Evolutionary conservation across 768 basidiomycete genomes (phyloP), one percentile per base, ranked within the genome.

Genomic region (Mycena floridula): DNA sequence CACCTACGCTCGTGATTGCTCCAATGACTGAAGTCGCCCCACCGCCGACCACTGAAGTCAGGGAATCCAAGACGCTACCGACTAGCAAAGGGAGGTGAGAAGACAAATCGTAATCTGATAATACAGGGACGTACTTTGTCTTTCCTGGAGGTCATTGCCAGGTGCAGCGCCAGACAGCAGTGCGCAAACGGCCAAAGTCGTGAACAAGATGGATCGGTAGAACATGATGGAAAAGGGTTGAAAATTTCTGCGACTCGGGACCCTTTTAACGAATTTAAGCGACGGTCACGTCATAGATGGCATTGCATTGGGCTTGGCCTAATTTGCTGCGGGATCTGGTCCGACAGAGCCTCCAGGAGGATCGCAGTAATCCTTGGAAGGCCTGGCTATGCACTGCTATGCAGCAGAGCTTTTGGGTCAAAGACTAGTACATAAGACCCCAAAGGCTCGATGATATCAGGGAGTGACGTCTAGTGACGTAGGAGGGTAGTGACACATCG

Each of bases 41-140:
- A 7, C 32, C 18, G 13, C 32, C 32, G 7, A 18, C 68, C 37
- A 48, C 60, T 18, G 72, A 65, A 11, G 69, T 67, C 16, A 67
- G 40, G 6, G 67, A 65, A 42, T 65, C 53, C 25, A 79, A 51
- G 20, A 66, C 51, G 50, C 64, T 67, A 40, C 49, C 64, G 46
- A 76, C 66, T 66, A 46, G 37, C 45, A 46, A 11, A 16, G 25
- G 28, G 43, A 46, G 50, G 15, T 32, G 32, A 43, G 23, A 43
- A 26, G 38, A 47, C 48, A 47, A 56, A 39, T 35, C 16, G 28
- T 43, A 16, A 7, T 25, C n/a, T 32, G 21, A 36, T n/a, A 21
- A 44, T 16, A 16, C 4, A 15, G 12, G 20, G 25, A 51, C 69
- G 23, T 56, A 79, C 75, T 46, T 60, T 73, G 72, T 44, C 76